phyloP scores from a whole-genome alignment of 805 yeast genomes.

The Cyberlindnera japonica region DNA sequence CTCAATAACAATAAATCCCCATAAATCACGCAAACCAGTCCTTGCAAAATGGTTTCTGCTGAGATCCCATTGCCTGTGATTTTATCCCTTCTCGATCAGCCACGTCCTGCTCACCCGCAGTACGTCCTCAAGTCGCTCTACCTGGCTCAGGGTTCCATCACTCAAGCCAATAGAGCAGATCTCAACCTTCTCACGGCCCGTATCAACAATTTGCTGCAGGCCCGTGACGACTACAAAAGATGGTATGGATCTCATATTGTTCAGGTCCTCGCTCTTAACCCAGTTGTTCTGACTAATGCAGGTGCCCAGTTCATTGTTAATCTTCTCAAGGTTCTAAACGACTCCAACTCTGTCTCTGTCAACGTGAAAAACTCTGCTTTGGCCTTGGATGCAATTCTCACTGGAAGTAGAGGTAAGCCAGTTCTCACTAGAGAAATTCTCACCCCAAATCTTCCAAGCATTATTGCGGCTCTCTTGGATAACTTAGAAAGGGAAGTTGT shows the following conservation, averaged over 20 bases:
- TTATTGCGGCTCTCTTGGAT: conserved; percentile 52
- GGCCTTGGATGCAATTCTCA: conserved; percentile 30
- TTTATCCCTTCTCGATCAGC: conserved; percentile 18
- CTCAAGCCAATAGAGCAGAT: conserved; percentile 45
- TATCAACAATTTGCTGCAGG: conserved; percentile 30
- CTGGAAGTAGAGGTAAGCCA: conserved; percentile 69
- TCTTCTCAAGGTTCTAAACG: conserved; percentile 34
- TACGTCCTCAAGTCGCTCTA: conserved; percentile 24
- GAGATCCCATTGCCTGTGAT: conserved; percentile 26
- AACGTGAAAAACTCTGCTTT: conserved; percentile 31
- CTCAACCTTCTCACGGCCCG: conserved; percentile 45
- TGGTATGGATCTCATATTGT: conserved; percentile 36
- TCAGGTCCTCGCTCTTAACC: conserved; percentile 25
- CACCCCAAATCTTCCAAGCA: conserved; percentile 70
- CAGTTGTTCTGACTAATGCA: conserved; percentile 31
- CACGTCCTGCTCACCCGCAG: conserved; percentile 19
- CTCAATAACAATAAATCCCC: not conserved
- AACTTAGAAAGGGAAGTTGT: conserved; percentile 34
- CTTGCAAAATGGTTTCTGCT: conserved; percentile 15
- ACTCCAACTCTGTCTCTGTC: conserved; percentile 27
- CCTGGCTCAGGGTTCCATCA: conserved; percentile 29
- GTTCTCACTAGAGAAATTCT: conserved; percentile 78
- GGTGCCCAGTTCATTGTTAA: conserved; percentile 36
- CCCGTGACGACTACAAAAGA: conserved; percentile 30
- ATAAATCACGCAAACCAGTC: not conserved